Evolutionary conservation across 129 eudicot species (phyloP).

Genomic region (Silybum marianum): DNA sequence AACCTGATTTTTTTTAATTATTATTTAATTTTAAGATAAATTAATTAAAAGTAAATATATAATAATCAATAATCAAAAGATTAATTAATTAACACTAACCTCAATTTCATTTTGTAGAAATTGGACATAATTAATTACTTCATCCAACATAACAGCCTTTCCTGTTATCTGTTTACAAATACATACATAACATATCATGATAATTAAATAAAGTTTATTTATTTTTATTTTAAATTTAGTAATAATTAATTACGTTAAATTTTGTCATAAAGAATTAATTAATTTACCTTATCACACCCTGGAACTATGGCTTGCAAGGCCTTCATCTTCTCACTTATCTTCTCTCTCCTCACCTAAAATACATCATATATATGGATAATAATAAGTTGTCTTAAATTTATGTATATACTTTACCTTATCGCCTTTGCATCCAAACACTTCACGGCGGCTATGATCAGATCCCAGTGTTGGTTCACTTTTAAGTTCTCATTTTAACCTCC

Average conservation of each 20-base stretch:
- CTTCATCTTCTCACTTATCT: slow-evolving; percentile 90
- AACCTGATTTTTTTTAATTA: slow-evolving; percentile 38
- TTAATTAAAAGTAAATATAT: background rate
- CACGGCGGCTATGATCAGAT: too few relatives aligned
- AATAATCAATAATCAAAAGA: background rate
- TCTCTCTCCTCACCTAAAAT: slow-evolving; percentile 79
- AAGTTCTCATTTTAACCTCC: too few relatives aligned
- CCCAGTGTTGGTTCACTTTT: too few relatives aligned
- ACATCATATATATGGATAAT: background rate
- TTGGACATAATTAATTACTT: slow-evolving; percentile 84
- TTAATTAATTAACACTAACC: slow-evolving; percentile 36
- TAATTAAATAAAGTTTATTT: background rate
- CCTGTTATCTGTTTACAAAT: slow-evolving; percentile 64
- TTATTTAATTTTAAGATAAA: background rate
- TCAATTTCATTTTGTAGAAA: slow-evolving; percentile 83
- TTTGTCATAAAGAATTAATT: background rate
- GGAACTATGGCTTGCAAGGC: slow-evolving; percentile 80
- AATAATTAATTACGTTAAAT: background rate
- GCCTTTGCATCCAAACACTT: too few relatives aligned
- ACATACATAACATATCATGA: slow-evolving; percentile 16
- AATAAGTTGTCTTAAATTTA: too few relatives aligned
- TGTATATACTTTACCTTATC: too few relatives aligned
- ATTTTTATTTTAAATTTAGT: background rate
- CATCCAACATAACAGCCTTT: slow-evolving; percentile 89
- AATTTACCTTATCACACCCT: slow-evolving; percentile 87